Conservation (phyloP, 2,329 filamentous ascomycete genomes). For the Orbilia quercus region DNA sequence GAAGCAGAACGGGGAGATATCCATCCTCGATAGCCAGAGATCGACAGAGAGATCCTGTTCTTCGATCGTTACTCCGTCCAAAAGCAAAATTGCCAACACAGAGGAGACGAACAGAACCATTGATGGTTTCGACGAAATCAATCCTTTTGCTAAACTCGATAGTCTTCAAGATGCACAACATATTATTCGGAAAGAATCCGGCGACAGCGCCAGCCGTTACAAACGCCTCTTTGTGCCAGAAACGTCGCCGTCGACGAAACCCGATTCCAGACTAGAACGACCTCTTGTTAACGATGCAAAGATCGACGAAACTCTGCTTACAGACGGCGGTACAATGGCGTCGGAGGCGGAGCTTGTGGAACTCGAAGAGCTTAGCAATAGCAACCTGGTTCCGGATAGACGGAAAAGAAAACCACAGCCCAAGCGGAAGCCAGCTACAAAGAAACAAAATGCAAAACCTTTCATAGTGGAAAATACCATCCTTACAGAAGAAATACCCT, state of each 20-base stretch:
- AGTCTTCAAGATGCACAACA: too few relatives aligned
- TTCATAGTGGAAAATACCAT: neutral
- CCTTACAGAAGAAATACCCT: neutral
- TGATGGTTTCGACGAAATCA: neutral
- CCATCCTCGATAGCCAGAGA: constrained; percentile 42
- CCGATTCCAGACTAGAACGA: neutral
- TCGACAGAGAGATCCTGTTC: constrained; percentile 9
- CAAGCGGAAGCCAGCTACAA: neutral
- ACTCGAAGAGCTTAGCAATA: neutral
- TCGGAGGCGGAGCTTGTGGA: neutral
- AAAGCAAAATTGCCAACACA: neutral
- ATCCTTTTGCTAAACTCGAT: too few relatives aligned
- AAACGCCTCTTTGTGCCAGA: constrained; percentile 2
- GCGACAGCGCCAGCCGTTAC: too few relatives aligned
- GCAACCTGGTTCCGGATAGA: neutral
- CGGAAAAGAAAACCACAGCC: neutral
- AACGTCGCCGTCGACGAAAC: constrained; percentile 4
- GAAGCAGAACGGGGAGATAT: constrained; percentile 17
- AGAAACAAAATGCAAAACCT: neutral
- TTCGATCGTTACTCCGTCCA: neutral
- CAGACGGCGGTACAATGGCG: neutral
- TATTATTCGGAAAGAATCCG: neutral
- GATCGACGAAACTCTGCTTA: neutral
- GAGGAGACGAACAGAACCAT: neutral
- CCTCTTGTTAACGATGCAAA: neutral